Base-by-base conservation (phyloP, 2,329 filamentous ascomycete genomes). In the Cercospora canescens region DNA sequence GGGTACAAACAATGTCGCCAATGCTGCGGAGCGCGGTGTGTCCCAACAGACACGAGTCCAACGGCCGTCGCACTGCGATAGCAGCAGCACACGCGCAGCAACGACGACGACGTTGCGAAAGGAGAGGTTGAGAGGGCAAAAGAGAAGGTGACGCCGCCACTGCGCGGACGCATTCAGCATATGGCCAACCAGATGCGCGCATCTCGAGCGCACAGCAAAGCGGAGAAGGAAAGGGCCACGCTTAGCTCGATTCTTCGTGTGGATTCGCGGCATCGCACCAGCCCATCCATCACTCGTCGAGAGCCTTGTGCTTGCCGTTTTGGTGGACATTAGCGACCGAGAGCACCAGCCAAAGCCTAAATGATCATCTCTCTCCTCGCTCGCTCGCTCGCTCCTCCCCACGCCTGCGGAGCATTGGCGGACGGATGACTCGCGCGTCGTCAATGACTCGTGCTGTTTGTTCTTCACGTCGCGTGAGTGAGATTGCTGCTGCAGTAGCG, bases 291-390 rank as follows among this genome's bases (percentile, higher is more conserved):
- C 45, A 16, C 45, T 52, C 2, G 45, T 24, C 24, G 32, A 16
- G 52, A 56, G 52, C 52, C 32, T 32, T 34, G 28, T 56, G 52
- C 60, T 56, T 62, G 18, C 48, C 60, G 45, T 34, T 55, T 62
- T 54, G 59, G 41, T 61, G n/a, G 60, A 55, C 24, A 48, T 60
- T 41, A 60, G 57, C 57, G 57, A 32, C 26, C 26, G 32, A 55
- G 16, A 16, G 45, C 45, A 28, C 45, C 45, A 52, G 45, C 45
- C 45, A 52, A 52, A 52, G 45, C 6, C 45, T 52, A 52, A 52
- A 50, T 50, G 18, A 56, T 35, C n/a, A n/a, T n/a, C n/a, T n/a
- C n/a, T n/a, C n/a, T n/a, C n/a, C n/a, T n/a, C n/a, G n/a, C n/a
- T n/a, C n/a, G n/a, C n/a, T n/a, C n/a, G n/a, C n/a, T n/a, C n/a